Percentiles rank a stretch among this genome's conserved stretches.
Conservation (phyloP, 805 yeast genomes). For the Spathaspora sp. region DNA sequence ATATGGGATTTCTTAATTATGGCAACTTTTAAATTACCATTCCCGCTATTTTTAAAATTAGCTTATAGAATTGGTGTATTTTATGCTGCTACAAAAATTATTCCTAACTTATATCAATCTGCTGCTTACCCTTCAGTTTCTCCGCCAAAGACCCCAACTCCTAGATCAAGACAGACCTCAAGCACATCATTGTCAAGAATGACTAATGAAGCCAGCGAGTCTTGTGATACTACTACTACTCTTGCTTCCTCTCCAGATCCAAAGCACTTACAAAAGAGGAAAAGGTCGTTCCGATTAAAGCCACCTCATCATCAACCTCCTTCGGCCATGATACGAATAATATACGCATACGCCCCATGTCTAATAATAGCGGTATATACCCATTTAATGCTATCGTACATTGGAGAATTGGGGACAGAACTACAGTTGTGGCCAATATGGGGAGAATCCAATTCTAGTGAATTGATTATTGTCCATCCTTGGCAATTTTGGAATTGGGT, state of each 20-base stretch:
- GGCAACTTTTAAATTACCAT: conserved; percentile 62
- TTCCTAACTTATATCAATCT: conserved; percentile 64
- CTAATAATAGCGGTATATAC: conserved; percentile 93
- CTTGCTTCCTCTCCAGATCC: conserved; percentile 6
- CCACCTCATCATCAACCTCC: conserved; percentile 20
- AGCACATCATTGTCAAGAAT: conserved; percentile 18
- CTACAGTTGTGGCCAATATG: conserved; percentile 58
- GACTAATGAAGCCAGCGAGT: conserved; percentile 1
- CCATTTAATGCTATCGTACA: conserved; percentile 86
- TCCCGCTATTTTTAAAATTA: conserved; percentile 76
- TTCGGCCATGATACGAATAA: conserved; percentile 33
- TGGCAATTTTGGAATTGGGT: conserved; percentile 98
- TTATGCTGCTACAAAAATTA: conserved; percentile 88
- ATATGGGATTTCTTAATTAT: conserved; percentile 51
- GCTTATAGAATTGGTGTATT: conserved; percentile 85
- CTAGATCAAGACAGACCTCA: conserved; percentile 31
- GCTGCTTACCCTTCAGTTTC: conserved; percentile 33
- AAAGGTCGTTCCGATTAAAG: conserved; percentile 11
- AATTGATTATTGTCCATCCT: conserved; percentile 49
- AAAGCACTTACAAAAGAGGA: conserved; percentile 6
- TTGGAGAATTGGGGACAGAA: conserved; percentile 67
- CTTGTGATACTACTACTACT: not conserved
- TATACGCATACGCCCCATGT: conserved; percentile 90
- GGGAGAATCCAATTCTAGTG: conserved; percentile 34
- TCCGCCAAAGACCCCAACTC: conserved; percentile 42